A percentile compares a stretch with the other conserved stretches of the same genome.
Conservation (phyloP, 2,329 filamentous ascomycete genomes). For the Alternaria sp. region DNA sequence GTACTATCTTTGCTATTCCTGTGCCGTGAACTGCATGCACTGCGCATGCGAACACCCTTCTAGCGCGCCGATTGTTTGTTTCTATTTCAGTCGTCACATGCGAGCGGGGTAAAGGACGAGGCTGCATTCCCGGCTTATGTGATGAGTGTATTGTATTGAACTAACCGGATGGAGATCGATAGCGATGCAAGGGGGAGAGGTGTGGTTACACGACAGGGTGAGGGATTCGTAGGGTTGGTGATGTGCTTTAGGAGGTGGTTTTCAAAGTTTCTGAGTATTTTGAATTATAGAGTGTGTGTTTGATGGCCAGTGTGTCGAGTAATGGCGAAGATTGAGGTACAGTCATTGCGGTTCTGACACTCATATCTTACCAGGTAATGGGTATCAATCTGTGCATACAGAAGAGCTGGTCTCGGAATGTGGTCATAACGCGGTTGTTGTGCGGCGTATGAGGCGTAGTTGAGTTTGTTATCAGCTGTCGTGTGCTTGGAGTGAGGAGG, state of each 20-base stretch:
- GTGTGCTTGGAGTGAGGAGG: not conserved
- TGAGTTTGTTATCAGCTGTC: not conserved
- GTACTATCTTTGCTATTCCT: not conserved
- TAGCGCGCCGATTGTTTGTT: constrained; percentile 1
- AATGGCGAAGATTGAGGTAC: not conserved
- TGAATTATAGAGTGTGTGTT: not conserved
- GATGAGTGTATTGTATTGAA: constrained; percentile 3
- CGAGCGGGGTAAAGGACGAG: not conserved
- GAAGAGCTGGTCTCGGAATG: not conserved
- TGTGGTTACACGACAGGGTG: not conserved
- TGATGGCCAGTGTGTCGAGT: not conserved
- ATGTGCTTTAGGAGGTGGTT: not conserved
- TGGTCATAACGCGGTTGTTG: not conserved
- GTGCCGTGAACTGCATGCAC: constrained; percentile 11
- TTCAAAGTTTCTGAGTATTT: not conserved
- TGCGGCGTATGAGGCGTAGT: not conserved
- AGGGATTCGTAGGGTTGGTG: not conserved
- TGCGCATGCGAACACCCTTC: constrained; percentile 17
- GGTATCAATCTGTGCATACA: not conserved
- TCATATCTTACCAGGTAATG: not conserved
- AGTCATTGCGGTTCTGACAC: not conserved
- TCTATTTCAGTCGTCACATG: not conserved
- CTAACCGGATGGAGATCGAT: not conserved
- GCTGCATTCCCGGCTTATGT: constrained; percentile 1
- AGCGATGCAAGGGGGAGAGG: not conserved